Conservation (phyloP, 306 rosid species). For the Cucurbita argyrosperma region DNA sequence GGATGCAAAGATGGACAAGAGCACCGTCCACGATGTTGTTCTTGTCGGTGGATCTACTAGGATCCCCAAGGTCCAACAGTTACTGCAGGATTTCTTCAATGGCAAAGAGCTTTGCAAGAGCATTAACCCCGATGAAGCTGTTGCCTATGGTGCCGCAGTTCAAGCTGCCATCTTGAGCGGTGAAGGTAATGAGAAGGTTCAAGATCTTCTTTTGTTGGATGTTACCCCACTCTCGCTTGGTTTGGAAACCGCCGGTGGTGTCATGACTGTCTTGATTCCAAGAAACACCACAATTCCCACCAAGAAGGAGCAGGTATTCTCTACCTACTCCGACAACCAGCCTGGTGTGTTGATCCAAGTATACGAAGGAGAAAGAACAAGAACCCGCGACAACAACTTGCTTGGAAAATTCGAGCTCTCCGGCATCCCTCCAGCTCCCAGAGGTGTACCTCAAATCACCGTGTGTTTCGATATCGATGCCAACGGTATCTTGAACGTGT, state of each 20-base stretch:
- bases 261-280: slow-evolving; percentile 59
- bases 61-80: slow-evolving; percentile 61
- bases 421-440: slow-evolving; percentile 70
- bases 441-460: slow-evolving; percentile 67
- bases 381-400: slow-evolving; percentile 57
- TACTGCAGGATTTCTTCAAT: slow-evolving; percentile 45
- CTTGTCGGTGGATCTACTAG: slow-evolving; percentile 69
- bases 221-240: slow-evolving; percentile 57
- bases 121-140: slow-evolving; percentile 64
- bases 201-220: slow-evolving; percentile 57
- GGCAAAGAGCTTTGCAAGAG: slow-evolving; percentile 69
- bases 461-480: slow-evolving; percentile 71
- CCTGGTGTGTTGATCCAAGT: slow-evolving; percentile 75
- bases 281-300: slow-evolving; percentile 70
- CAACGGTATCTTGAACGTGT: slow-evolving; percentile 63
- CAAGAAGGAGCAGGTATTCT: slow-evolving; percentile 68
- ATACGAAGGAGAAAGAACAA: slow-evolving; percentile 58
- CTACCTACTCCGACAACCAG: slow-evolving; percentile 65
- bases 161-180: slow-evolving; percentile 61
- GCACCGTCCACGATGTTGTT: slow-evolving; percentile 42
- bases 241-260: slow-evolving; percentile 69
- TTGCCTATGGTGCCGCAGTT: slow-evolving; percentile 62
- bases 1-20: slow-evolving; percentile 64
- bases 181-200: slow-evolving; percentile 72
- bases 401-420: slow-evolving; percentile 65